Evolutionary conservation across 352 stramenopile species (phyloP).

Genomic region (Phytophthora colocasiae): DNA sequence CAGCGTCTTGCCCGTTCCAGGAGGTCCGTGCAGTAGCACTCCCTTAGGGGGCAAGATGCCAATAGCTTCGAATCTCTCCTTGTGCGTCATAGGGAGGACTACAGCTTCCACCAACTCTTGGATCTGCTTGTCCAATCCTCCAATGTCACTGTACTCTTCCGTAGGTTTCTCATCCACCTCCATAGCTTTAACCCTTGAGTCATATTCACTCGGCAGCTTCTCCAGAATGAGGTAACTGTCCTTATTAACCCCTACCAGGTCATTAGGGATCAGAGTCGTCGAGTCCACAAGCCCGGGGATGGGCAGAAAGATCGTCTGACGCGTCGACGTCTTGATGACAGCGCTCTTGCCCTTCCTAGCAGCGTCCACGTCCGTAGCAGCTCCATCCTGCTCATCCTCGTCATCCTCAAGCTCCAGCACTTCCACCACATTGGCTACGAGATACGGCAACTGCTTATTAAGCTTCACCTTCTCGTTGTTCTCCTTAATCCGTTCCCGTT

Average conservation of each 20-base stretch:
- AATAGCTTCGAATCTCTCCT: constrained; percentile 98
- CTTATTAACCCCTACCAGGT: constrained; percentile 99
- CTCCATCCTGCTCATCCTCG: constrained; percentile 95
- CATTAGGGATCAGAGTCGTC: constrained; percentile 95
- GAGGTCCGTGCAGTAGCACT: constrained; percentile 96
- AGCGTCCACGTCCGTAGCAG: constrained; percentile 93
- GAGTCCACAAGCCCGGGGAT: constrained; percentile 98
- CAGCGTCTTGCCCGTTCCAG: constrained; percentile 98
- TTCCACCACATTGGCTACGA: constrained; percentile 99
- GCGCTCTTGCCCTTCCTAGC: constrained; percentile 92
- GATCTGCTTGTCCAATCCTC: constrained; percentile 98
- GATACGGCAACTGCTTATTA: constrained; percentile 99
- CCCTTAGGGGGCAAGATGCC: constrained; percentile 97
- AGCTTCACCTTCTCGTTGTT: constrained; percentile 99
- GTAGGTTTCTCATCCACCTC: constrained; percentile 95
- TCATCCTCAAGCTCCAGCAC: constrained; percentile 89
- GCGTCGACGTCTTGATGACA: constrained; percentile 98
- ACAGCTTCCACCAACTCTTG: constrained; percentile 99
- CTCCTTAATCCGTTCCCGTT: constrained; percentile 96
- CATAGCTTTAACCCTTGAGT: constrained; percentile 98
- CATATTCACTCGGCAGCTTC: constrained; percentile 98
- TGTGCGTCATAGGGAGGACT: constrained; percentile 98
- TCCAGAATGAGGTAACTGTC: constrained; percentile 99
- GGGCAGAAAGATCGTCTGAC: constrained; percentile 98
- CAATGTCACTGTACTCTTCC: constrained; percentile 97